These are phyloP conservation scores for Zopfia rhizophila DNA, from an alignment of 2,329 filamentous ascomycete genomes.

Conservation along the genomic window DNA sequence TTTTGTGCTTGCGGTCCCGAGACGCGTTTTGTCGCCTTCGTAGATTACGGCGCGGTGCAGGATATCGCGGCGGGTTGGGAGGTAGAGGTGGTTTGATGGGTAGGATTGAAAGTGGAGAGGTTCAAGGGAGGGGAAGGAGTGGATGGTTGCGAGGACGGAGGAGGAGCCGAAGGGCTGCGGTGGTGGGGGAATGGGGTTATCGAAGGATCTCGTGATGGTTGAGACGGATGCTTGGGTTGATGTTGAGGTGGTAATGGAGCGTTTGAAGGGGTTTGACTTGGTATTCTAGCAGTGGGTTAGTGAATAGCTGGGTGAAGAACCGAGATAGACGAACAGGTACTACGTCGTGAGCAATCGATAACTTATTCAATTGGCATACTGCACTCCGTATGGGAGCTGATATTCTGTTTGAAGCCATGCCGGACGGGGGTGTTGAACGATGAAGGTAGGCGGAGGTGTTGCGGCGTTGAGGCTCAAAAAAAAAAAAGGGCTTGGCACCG, in stretches of 20 bases:
- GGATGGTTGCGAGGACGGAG: conserved; percentile 82
- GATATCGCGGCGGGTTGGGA: conserved; percentile 89
- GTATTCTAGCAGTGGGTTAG: conserved; percentile 39
- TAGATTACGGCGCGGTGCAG: conserved; percentile 92
- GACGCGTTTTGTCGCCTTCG: conserved; percentile 88
- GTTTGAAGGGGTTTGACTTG: conserved; percentile 34
- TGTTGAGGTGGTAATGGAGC: conserved; percentile 54
- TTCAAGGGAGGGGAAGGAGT: conserved; percentile 89
- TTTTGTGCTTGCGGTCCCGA: conserved; percentile 75
- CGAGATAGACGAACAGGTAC: conserved; percentile 58
- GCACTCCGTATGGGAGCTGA: conserved; percentile 49
- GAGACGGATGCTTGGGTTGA: conserved; percentile 67
- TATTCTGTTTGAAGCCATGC: conserved; percentile 55
- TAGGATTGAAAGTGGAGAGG: conserved; percentile 81
- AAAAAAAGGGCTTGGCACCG: conserved; percentile 25
- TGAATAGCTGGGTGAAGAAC: conserved; percentile 47
- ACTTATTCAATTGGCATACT: conserved; percentile 40
- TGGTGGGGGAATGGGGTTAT: conserved; percentile 48
- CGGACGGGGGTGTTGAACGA: conserved; percentile 32
- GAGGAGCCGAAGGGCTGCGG: conserved; percentile 48
- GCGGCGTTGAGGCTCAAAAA: conserved; percentile 32
- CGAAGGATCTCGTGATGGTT: conserved; percentile 53
- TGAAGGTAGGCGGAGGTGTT: conserved; percentile 36
- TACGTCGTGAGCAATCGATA: conserved; percentile 42
- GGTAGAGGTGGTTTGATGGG: conserved; percentile 81